Evolutionary conservation across 73 alveolate genomes (phyloP), one percentile per base, ranked within the genome.

Genomic region (Tetrahymena malaccensis): DNA sequence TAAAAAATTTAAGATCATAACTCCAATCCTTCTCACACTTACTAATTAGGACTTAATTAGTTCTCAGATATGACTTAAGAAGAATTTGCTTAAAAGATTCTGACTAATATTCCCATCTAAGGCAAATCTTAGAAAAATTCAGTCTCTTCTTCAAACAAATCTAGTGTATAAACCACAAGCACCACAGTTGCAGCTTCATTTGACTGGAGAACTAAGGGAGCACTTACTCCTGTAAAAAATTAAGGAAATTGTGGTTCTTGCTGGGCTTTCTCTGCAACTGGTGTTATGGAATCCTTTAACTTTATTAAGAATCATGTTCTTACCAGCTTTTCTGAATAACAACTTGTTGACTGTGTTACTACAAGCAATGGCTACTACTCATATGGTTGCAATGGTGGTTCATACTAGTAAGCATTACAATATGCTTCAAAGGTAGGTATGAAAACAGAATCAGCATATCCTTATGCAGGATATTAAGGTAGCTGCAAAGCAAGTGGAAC

Each of bases 251-350:
- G 99, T 89, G 99, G 99, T 10, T 83, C 98, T 58, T 98, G 99
- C 96, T 98, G 99, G 99, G 96, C 99, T 58, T 98, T 98, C 97
- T 96, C 98, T 16, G 96, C 99, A 5, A 94, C 95, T 70, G 99
- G 98, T 12, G 97, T 98, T 34, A 94, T 98, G 35, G 99, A 98
- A 95, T 97, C 98, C 33, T 98, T 94, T 93, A 96, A 43, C 94
- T 43, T 94, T 43, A 94, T 97, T 35, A 96, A 95, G 55, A 89
- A 85, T 56, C 50, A 94, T 17, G 35, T 57, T 11, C 35, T 55
- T 34, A 94, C 94, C 55, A 85, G 25, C 21, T 94, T 98, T 57
- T 85, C 98, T 43, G 98, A 97, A 85, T 96, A 98, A 93, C 93
- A 97, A 55, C 94, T 98, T 11, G 98, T 98, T 37, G 98, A 97